These are phyloP conservation scores for Royoungia palumana DNA, from an alignment of 768 basidiomycete species.

Conservation along the genomic window DNA sequence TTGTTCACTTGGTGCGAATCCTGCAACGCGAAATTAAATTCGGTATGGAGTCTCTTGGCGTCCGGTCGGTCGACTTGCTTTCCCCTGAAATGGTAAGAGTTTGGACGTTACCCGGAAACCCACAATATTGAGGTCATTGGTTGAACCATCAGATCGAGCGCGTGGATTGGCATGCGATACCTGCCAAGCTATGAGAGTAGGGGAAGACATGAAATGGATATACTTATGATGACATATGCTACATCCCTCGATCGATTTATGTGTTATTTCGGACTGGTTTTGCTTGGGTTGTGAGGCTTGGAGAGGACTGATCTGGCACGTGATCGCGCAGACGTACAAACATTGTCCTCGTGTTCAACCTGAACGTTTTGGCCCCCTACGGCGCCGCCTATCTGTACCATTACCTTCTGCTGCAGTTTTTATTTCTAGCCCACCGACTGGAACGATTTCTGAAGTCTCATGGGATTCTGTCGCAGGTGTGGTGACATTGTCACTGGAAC, in stretches of 20 bases:
- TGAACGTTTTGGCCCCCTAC: slow-evolving; percentile 5
- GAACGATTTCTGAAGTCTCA: slow-evolving; percentile 26
- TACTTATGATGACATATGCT: too few relatives aligned
- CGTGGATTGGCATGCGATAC: slow-evolving; percentile 54
- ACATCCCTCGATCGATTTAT: background rate
- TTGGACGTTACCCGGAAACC: background rate
- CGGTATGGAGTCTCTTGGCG: slow-evolving; percentile 76
- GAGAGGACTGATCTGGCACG: slow-evolving; percentile 14
- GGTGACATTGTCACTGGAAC: slow-evolving; percentile 73
- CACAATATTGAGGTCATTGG: background rate
- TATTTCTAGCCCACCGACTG: background rate
- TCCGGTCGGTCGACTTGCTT: slow-evolving; percentile 58
- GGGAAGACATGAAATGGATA: background rate
- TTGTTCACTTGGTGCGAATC: slow-evolving; percentile 61
- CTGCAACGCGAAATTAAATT: slow-evolving; percentile 74
- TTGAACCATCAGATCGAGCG: slow-evolving; percentile 54
- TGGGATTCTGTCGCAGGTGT: slow-evolving; percentile 86
- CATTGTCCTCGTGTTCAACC: slow-evolving; percentile 11
- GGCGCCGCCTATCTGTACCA: background rate
- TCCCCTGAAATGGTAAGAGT: slow-evolving; percentile 67
- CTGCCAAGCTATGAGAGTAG: slow-evolving; percentile 23
- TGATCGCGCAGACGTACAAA: slow-evolving; percentile 10
- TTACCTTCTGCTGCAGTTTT: background rate
- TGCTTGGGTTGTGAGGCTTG: too few relatives aligned
- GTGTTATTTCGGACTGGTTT: background rate